phyloP scores from a whole-genome alignment of 495 filamentous ascomycete species.

The Penicillium taxi region DNA sequence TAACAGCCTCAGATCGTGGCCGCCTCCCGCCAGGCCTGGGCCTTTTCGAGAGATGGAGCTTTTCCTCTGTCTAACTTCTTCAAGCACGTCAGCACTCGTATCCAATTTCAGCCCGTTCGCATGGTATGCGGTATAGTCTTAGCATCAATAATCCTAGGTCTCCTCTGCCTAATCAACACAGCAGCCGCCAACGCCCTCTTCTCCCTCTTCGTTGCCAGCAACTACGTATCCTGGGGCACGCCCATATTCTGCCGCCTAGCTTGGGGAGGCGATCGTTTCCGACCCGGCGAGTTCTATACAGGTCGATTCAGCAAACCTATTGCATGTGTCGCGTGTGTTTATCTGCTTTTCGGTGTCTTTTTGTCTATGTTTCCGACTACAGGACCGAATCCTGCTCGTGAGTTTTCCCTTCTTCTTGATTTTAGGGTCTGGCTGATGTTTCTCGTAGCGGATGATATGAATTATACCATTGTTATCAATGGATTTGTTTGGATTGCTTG shows the following conservation, averaged over 20 bases:
- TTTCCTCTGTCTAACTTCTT: conserved; percentile 57
- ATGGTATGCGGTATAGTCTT: conserved; percentile 51
- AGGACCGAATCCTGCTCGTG: conserved; percentile 47
- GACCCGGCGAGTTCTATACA: conserved; percentile 42
- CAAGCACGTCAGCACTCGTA: conserved; percentile 44
- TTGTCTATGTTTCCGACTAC: conserved; percentile 53
- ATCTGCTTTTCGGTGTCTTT: conserved; percentile 48
- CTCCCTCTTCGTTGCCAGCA: conserved; percentile 52
- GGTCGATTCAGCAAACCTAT: conserved; percentile 42
- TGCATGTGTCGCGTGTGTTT: conserved; percentile 45
- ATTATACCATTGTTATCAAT: conserved; percentile 61
- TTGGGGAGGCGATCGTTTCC: conserved; percentile 54
- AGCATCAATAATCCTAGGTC: conserved; percentile 48
- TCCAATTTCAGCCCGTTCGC: conserved; percentile 54
- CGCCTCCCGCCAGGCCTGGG: conserved; percentile 50
- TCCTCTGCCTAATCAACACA: conserved; percentile 49
- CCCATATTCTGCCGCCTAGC: conserved; percentile 56
- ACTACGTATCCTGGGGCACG: conserved; percentile 53
- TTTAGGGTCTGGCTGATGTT: conserved; percentile 3
- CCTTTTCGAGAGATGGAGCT: conserved; percentile 52
- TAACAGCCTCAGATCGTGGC: conserved; percentile 39
- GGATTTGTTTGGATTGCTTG: conserved; percentile 53
- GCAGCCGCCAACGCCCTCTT: conserved; percentile 55
- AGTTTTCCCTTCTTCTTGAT: conserved; percentile 6
- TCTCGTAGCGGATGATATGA: conserved; percentile 46